phyloP scores from a whole-genome alignment of 2,329 filamentous ascomycete species.

The Tolypocladium guangdongense region DNA sequence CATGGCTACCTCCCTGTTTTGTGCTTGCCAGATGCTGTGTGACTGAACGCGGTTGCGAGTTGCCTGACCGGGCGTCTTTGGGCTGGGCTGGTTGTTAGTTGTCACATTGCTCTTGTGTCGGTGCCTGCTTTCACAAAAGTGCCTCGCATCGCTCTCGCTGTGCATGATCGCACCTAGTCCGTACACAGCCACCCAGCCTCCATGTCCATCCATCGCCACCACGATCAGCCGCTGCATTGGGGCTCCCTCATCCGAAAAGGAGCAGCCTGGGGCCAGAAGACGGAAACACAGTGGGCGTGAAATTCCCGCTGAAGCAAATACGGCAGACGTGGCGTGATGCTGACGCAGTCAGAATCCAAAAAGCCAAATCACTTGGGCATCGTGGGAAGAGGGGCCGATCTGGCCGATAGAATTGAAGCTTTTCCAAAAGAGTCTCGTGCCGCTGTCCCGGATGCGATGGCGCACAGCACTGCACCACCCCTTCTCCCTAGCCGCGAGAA shows the following conservation, averaged over 20 bases:
- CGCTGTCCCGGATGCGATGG: background rate
- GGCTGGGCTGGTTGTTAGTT: background rate
- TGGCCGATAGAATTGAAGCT: background rate
- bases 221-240: background rate
- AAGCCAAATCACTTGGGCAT: background rate
- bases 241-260: background rate
- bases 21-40: background rate
- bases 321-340: background rate
- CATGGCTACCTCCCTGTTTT: background rate
- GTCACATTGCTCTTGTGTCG: background rate
- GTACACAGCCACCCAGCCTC: background rate
- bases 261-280: background rate
- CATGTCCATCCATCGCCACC: background rate
- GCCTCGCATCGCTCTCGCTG: background rate
- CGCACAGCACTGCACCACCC: background rate
- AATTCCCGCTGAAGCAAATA: background rate
- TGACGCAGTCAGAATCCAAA: background rate
- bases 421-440: background rate
- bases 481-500: background rate
- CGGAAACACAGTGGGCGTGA: background rate
- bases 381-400: background rate
- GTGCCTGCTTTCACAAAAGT: background rate
- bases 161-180: slow-evolving; percentile 1
- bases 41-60: background rate
- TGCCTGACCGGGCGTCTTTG: background rate